Conservation (phyloP, 768 basidiomycete genomes). For the Auriculariales sp. region DNA sequence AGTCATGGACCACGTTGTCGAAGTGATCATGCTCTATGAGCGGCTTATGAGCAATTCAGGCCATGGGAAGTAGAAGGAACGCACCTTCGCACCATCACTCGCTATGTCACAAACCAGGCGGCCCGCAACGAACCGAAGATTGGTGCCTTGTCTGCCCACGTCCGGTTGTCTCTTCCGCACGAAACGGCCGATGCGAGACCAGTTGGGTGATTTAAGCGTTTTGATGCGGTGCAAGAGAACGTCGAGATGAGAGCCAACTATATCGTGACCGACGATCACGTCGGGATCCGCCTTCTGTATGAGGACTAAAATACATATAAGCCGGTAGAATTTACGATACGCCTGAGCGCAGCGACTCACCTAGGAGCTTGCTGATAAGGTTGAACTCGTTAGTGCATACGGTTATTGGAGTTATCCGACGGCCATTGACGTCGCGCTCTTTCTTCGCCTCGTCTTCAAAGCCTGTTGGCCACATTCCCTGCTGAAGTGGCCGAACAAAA, state of each 20-base stretch:
- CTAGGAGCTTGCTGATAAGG: slow-evolving; percentile 68
- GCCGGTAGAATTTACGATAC: background rate
- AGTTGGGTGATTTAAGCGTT: slow-evolving; percentile 82
- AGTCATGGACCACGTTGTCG: slow-evolving; percentile 94
- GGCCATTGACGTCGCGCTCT: slow-evolving; percentile 48
- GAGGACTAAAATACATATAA: slow-evolving; percentile 29
- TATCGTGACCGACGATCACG: slow-evolving; percentile 88
- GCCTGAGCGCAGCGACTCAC: slow-evolving; percentile 22
- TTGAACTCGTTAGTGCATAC: slow-evolving; percentile 72
- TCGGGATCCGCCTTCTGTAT: slow-evolving; percentile 87
- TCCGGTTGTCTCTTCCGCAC: slow-evolving; percentile 69
- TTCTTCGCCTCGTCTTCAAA: slow-evolving; percentile 60
- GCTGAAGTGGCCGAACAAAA: slow-evolving; percentile 64
- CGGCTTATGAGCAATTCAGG: background rate
- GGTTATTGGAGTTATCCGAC: slow-evolving; percentile 23
- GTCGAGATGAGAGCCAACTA: slow-evolving; percentile 79
- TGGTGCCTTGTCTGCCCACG: slow-evolving; percentile 71
- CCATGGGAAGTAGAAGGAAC: slow-evolving; percentile 7
- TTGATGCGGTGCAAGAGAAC: slow-evolving; percentile 83
- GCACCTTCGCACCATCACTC: slow-evolving; percentile 85
- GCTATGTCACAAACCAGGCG: slow-evolving; percentile 84
- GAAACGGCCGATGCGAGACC: slow-evolving; percentile 88
- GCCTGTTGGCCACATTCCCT: slow-evolving; percentile 64
- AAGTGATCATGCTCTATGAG: slow-evolving; percentile 80
- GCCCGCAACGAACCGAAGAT: slow-evolving; percentile 71